phyloP scores from a whole-genome alignment of 306 rosid species.

The Hylodesmum podocarpum region DNA sequence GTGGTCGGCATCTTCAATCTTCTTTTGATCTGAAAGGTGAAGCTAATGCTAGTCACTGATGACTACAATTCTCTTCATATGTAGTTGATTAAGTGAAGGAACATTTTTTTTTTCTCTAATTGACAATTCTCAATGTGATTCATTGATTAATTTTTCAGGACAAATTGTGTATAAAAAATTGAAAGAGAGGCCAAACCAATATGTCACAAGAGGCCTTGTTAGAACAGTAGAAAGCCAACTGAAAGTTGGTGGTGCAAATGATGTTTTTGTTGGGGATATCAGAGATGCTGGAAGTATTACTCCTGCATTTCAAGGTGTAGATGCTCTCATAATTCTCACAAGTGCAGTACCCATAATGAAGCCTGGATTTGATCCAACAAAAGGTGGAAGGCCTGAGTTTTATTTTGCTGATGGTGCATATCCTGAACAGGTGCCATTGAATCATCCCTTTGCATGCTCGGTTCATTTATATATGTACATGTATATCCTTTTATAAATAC shows the following conservation, averaged over 20 bases:
- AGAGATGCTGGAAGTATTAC: slow-evolving; percentile 61
- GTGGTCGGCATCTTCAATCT: neutral
- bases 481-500: neutral
- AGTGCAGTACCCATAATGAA: slow-evolving; percentile 87
- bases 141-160: slow-evolving; percentile 54
- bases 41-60: neutral
- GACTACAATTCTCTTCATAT: neutral
- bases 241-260: slow-evolving; percentile 70
- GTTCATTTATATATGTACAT: neutral
- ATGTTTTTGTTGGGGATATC: slow-evolving; percentile 78
- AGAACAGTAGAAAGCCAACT: slow-evolving; percentile 85
- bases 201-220: slow-evolving; percentile 80
- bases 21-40: neutral
- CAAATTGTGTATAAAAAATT: slow-evolving; percentile 72
- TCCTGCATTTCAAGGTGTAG: slow-evolving; percentile 80
- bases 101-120: neutral
- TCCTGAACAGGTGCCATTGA: slow-evolving; percentile 80
- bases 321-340: slow-evolving; percentile 83
- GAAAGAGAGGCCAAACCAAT: slow-evolving; percentile 70
- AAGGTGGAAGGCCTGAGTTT: slow-evolving; percentile 94
- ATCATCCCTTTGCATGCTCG: neutral
- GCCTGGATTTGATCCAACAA: slow-evolving; percentile 82
- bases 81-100: neutral
- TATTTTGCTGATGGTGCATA: slow-evolving; percentile 78
- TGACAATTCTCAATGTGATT: slow-evolving; percentile 14